A percentile compares a stretch with the other conserved stretches of the same genome.
Conservation (phyloP, 768 basidiomycete species). For the Tricholoma hemisulphureum region DNA sequence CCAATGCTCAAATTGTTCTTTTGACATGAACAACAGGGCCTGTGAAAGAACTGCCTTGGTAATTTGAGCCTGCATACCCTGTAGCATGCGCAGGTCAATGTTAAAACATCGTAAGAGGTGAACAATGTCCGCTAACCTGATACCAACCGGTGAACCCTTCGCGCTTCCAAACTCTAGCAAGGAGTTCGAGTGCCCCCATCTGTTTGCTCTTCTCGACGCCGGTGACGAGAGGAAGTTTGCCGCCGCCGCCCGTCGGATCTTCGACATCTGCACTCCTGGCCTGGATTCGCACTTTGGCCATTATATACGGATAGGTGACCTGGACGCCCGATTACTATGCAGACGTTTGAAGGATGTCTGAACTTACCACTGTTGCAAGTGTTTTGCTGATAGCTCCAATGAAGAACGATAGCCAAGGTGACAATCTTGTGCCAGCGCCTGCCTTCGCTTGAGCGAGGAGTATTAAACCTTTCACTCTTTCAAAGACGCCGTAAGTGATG, state of each 20-base stretch:
- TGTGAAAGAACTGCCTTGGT: constrained; percentile 94
- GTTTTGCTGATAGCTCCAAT: constrained; percentile 95
- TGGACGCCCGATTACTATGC: constrained; percentile 25
- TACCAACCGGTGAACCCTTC: constrained; percentile 95
- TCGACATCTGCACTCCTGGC: constrained; percentile 65
- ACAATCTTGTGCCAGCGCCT: constrained; percentile 55
- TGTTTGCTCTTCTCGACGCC: constrained; percentile 45
- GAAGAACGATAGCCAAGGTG: constrained; percentile 75
- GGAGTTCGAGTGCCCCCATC: constrained; percentile 74
- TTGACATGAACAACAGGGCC: constrained; percentile 93
- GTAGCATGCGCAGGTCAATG: constrained; percentile 2
- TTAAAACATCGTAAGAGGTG: neutral
- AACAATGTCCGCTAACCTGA: constrained; percentile 54
- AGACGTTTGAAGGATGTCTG: constrained; percentile 1
- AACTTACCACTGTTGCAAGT: constrained; percentile 86
- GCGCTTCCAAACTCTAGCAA: constrained; percentile 64
- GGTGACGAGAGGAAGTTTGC: constrained; percentile 36
- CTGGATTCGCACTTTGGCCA: constrained; percentile 96
- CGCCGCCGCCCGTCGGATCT: constrained; percentile 42
- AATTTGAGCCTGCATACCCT: constrained; percentile 98
- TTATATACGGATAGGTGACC: constrained; percentile 95
- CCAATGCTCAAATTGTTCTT: constrained; percentile 95
- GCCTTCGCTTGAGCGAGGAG: constrained; percentile 52
- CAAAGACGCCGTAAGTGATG: constrained; percentile 94
- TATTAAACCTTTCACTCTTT: constrained; percentile 79